Conservation (phyloP, 163 green algal species). For the Chlamydomonas reinhardtii region DNA sequence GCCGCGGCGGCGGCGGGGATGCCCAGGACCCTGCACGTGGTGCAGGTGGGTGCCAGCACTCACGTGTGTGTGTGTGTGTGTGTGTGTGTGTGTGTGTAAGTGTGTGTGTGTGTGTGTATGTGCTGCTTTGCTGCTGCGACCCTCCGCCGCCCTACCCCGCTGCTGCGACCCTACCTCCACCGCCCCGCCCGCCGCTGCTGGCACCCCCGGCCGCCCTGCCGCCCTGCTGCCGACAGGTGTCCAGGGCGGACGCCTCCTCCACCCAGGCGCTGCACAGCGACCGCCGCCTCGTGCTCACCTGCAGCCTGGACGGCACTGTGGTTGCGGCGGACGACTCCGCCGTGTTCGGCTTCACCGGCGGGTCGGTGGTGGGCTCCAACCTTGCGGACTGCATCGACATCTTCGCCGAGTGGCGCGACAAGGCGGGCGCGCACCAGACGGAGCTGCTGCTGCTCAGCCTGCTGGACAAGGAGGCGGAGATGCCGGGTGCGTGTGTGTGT, state of each 20-base stretch:
- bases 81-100: too few relatives aligned
- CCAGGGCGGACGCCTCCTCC: conserved; percentile 3
- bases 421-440: conserved; percentile 19
- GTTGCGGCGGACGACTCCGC: not conserved
- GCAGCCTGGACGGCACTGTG: not conserved
- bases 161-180: too few relatives aligned
- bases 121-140: too few relatives aligned
- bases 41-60: not conserved
- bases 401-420: conserved; percentile 42
- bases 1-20: too few relatives aligned
- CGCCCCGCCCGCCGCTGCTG: too few relatives aligned
- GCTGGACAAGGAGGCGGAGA: conserved; percentile 49
- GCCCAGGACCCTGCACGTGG: not conserved
- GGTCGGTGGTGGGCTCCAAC: conserved; percentile 1
- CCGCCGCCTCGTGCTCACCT: conserved; percentile 2
- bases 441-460: conserved; percentile 57
- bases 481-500: conserved; percentile 10
- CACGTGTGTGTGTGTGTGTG: not conserved
- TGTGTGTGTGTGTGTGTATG: too few relatives aligned
- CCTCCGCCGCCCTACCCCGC: too few relatives aligned
- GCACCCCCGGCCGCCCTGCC: too few relatives aligned
- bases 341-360: conserved; percentile 31
- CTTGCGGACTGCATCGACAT: conserved; percentile 48
- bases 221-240: too few relatives aligned
- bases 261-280: not conserved